Evolutionary conservation across 1,284 basidiomycete genomes (phyloP), one percentile per base, ranked within the genome.

Genomic region (Rhodofomes roseus): DNA sequence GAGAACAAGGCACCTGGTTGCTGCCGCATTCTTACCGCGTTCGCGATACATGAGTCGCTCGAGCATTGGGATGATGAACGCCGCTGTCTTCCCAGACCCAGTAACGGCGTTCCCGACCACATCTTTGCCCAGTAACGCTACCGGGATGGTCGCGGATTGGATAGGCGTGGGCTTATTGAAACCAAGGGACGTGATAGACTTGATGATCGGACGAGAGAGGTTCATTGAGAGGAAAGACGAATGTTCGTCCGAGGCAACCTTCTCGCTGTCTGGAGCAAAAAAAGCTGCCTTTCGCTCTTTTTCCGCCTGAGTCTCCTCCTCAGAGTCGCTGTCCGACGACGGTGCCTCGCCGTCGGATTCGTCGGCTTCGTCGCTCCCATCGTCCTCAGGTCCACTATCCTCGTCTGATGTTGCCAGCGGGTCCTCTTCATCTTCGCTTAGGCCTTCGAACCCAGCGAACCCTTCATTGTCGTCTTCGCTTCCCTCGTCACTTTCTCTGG

Each of bases 21-120:
- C 93, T 46, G 91, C 89, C 8, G 92, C 88, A 63, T 85, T 88
- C 71, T 87, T 92, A 25, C 91, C 90, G 63, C 91, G 87, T 67
- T 96, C 93, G 60, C 95, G 84, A 72, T 95, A 96, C 60, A 95
- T 77, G 46, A 98, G 79, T 63, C 96, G 89, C 70, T 98, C 96
- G 43, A 98, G 77, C 73, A 97, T 91, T 43, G 96, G 96, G 62
- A 98, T 89, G 71, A 92, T 90, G 77, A 98, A 98, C 11, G 96
- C 96, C 11, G 94, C 95, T 1, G 96, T 98, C 78, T 98, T 98
- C 64, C 96, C 96, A 4, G 93, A 96, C 63, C 96, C 96, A 11
- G 96, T 98, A 12, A 96, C 93, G 20, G 96, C 96, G 61, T 87
- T 91, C 43, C 95, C 96, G 55, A 99, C 95, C 43, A 98, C 85